Percentiles rank a stretch among this genome's conserved stretches.
phyloP scores from a whole-genome alignment of 257 asterid species.

The Forsythia suspensa region DNA sequence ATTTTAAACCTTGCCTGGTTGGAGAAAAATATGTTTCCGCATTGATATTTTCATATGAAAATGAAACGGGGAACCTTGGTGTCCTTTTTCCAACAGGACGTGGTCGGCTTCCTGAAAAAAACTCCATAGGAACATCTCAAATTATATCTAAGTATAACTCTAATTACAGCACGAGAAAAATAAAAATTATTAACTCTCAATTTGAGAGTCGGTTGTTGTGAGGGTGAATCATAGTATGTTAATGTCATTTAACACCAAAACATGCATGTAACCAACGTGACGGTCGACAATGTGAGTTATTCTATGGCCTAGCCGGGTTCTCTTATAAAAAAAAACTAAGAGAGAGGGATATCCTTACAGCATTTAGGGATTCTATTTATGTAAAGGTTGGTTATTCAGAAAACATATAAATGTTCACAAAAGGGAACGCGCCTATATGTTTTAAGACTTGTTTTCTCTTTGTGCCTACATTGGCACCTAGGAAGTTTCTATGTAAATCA shows the following conservation, averaged over 20 bases:
- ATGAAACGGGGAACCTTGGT: constrained; percentile 79
- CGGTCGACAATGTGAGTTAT: neutral
- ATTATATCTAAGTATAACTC: constrained; percentile 23
- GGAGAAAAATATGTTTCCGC: constrained; percentile 58
- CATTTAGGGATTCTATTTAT: neutral
- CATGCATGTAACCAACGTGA: neutral
- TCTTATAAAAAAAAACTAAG: neutral
- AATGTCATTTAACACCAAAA: neutral
- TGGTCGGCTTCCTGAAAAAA: constrained; percentile 70
- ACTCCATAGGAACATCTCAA: constrained; percentile 28
- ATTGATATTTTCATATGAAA: constrained; percentile 50
- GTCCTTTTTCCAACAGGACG: constrained; percentile 94
- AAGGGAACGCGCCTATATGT: constrained; percentile 1
- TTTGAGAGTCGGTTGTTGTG: neutral
- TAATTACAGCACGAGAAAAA: constrained; percentile 2
- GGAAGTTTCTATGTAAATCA: constrained; percentile 7
- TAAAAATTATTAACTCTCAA: constrained; percentile 2
- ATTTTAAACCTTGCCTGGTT: constrained; percentile 56
- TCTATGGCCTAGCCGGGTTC: neutral
- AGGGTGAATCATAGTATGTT: neutral
- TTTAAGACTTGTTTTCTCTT: neutral
- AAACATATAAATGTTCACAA: constrained; percentile 1
- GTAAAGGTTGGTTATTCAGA: constrained; percentile 9
- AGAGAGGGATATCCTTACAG: neutral
- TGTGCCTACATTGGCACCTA: constrained; percentile 12